Evolutionary conservation across 768 basidiomycete species (phyloP), one percentile per base, ranked within the genome.

Genomic region (Boletus subparvulus): DNA sequence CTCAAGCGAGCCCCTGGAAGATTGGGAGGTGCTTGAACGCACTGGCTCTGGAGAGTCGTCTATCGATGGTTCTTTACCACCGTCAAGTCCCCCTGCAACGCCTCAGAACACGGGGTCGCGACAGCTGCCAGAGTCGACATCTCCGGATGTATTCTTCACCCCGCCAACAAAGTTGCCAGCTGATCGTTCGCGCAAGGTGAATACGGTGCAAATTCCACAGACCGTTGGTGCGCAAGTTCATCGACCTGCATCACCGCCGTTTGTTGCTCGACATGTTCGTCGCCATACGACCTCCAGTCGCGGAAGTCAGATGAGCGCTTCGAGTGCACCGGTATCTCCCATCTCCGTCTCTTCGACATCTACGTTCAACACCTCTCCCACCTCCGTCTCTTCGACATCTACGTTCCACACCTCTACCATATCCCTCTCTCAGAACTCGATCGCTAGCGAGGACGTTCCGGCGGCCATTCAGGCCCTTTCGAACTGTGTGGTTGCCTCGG

Each of bases 321-420:
- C 69, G 49, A 73, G 70, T 24, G 72, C 72, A 32, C 70, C 70
- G 0, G 72, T 70, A 24, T 72, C 70, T 30, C 70, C 70, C 19
- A 62, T 68, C 17, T 72, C 70, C 17, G 57, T 56, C 3, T 42
- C 70, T 35, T 72, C 70, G 16, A 61, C 64, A 0, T 55, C 69
- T 9, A 71, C 69, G 10, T 71, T 71, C 40, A 60, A 49, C n/a
- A 43, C 61, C 21, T 72, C 70, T 30, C 70, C 70, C 19, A 62
- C 66, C 17, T 72, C 70, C 17, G 56, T 56, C 3, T 42, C 70
- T 37, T 72, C 70, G 16, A 61, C 64, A 0, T 55, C 69, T 7
- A 71, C 69, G 10, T 71, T 71, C 40, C 59, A 49, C n/a, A 43
- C 61, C 4, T 60, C 71, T 21, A 62, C 66, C 9, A 54, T 37